Evolutionary conservation across 345 rosid species (phyloP), one percentile per base, ranked within the genome.

Genomic region (Populus nigra): DNA sequence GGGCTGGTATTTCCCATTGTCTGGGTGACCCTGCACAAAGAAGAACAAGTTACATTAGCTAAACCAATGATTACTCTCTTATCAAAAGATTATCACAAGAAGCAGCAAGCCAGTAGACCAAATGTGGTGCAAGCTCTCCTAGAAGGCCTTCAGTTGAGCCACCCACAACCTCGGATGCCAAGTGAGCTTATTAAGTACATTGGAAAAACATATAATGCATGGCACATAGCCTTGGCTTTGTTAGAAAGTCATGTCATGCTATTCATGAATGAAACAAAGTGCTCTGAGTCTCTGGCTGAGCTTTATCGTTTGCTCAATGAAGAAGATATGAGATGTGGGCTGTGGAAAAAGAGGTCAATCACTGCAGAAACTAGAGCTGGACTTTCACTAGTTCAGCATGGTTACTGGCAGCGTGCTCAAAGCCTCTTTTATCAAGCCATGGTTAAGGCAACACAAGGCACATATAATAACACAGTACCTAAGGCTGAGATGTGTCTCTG

Each of bases 401-500:
- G 99, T 69, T 96, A 89, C 81, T 96, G 99, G 99, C 92, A 93
- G 83, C 96, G 86, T 76, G 88, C 98, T 74, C 99, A 93, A 79
- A 89, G 88, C 83, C 96, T 96, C 73, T 96, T 96, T 86, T 91
- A 91, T 81, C 93, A 94, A 81, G 99, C 99, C 69, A 96, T 96
- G 99, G 91, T 89, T 73, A 96, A 93, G 93, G 99, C 98, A 84
- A 96, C 96, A 83, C 99, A 93, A 83, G 99, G 97, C 61, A 93
- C 99, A 45, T 96, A 96, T 78, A 94, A 91, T 83, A 96, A 94
- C 84, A 88, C 93, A 2, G 99, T 96, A 39, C 99, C 99, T 8
- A 96, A 96, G 86, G 99, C 99, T 73, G 99, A 96, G 88, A 96
- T 96, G 99, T 94, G 97, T 82, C 90, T 96, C 63, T 96, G 99